Base-by-base conservation (phyloP, 1,284 basidiomycete genomes). In the Stereum hirsutum region DNA sequence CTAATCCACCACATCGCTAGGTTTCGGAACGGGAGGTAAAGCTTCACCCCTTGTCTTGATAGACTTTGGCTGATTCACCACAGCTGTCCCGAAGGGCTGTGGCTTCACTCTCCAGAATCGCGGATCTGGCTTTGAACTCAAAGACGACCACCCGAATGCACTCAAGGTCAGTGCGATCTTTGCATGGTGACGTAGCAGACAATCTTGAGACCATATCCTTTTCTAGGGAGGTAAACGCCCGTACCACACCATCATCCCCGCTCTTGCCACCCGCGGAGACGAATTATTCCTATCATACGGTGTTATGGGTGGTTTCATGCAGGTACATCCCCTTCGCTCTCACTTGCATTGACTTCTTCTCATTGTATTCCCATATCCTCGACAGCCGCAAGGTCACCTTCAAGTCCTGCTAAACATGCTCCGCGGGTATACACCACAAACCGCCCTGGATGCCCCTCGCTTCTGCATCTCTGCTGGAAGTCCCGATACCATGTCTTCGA, bases 21-120 rank as follows among this genome's bases (percentile, higher is more conserved):
- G 81, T 7, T 89, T 89, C 54, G 86, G 86, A 32, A 89, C 86
- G 26, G 85, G 72, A 57, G 84, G 85, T 81, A 53, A 41, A 50
- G 14, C 30, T 39, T 23, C 30, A 10, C 3, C 15, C 10, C 43
- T 27, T n/a, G 26, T 41, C 15, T 31, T n/a, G 17, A 36, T 27
- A 15, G 3, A 39, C 34, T 23, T 19, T 30, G n/a, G 20, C 4
- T 27, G 4, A 39, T 41, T 39, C 28, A 30, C 28, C 8, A 26
- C 51, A 75, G 92, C 92, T 20, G 72, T 98, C 28, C 95, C 95
- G 0, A 81, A 85, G 51, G 92, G 85, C 0, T 95, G 91, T 55
- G 95, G 95, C 0, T 98, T 99, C 59, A 97, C 93, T 0, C 72
- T 99, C 7, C 95, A 98, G 61, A 96, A 96, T 62, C 76, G 95